Base-by-base conservation (phyloP, 139 green algal species). In the Ettlia oleoabundans region DNA sequence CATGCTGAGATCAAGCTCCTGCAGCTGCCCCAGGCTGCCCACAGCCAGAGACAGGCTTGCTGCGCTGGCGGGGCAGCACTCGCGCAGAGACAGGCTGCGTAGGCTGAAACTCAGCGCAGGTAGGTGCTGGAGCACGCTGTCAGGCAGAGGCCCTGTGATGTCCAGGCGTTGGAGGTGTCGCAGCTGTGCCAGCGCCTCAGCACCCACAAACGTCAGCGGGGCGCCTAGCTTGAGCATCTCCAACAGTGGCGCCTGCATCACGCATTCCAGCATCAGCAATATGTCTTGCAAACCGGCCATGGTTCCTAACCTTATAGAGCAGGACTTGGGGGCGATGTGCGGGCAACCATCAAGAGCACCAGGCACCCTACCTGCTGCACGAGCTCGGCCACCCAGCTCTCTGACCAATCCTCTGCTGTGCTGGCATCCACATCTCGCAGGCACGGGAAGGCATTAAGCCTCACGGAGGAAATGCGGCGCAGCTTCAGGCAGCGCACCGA, bases 21-120 rank as follows among this genome's bases (percentile, higher is more conserved):
- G 1, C 1, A 82, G 42, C 26, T 8, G 24, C 1, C 26, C 33
- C 77, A 75, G 41, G 63, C 42, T 19, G 28, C 24, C 32, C 38
- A 82, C 33, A 24, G 47, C 42, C 5, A 35, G 40, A 30, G 41
- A 24, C 24, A 82, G 77, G 4, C 64, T 33, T 41, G 3, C 63
- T 19, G 58, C 63, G 32, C 58, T 76, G 32, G 67, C 47, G 8
- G 18, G 30, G 75, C 75, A 73, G 75, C 75, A 81, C 40, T 81
- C 75, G 2, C 58, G 58, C 38, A 81, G 75, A 2, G 58, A 42
- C 33, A 81, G 58, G 58, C 28, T 24, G 35, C 19, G 41, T 6
- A 81, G 38, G 37, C 7, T 21, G 40, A 15, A 22, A 3, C 35
- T 28, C 7, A 38, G 55, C 33, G 41, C 40, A 4, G 70, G 21